These are phyloP conservation scores for Penicillium roqueforti DNA, from an alignment of 495 filamentous ascomycete species.

Conservation along the genomic window DNA sequence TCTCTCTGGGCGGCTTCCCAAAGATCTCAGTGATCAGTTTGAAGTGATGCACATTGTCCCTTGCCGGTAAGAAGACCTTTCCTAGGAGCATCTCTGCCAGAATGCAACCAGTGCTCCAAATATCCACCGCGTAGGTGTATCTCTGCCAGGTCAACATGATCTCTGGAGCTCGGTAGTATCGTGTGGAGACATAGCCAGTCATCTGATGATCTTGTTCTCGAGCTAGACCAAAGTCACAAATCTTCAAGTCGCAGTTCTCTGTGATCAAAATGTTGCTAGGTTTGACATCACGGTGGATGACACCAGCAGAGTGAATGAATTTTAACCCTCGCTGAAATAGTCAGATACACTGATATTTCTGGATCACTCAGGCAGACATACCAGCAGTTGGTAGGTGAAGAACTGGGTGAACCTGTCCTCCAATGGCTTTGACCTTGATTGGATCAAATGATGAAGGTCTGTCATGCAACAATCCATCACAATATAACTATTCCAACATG, in stretches of 20 bases:
- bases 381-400: constrained; percentile 91
- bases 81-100: constrained; percentile 94
- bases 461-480: constrained; percentile 89
- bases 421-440: constrained; percentile 67
- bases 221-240: constrained; percentile 90
- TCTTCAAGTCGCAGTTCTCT: constrained; percentile 93
- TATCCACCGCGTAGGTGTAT: constrained; percentile 92
- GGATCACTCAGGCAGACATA: constrained; percentile 26
- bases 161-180: constrained; percentile 91
- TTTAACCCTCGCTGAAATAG: constrained; percentile 70
- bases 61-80: constrained; percentile 87
- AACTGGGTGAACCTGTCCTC: constrained; percentile 96
- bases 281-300: constrained; percentile 87
- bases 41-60: constrained; percentile 93
- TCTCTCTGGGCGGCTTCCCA: constrained; percentile 74
- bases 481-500: constrained; percentile 59
- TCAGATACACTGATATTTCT: constrained; percentile 18
- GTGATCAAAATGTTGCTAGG: constrained; percentile 92
- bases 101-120: constrained; percentile 93
- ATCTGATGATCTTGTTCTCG: constrained; percentile 92
- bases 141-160: constrained; percentile 98
- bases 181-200: constrained; percentile 82
- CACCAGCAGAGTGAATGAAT: constrained; percentile 91
- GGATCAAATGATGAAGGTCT: constrained; percentile 76
- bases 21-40: constrained; percentile 90